Evolutionary conservation across 306 rosid species (phyloP).

Genomic region (Crataegus laevigata): DNA sequence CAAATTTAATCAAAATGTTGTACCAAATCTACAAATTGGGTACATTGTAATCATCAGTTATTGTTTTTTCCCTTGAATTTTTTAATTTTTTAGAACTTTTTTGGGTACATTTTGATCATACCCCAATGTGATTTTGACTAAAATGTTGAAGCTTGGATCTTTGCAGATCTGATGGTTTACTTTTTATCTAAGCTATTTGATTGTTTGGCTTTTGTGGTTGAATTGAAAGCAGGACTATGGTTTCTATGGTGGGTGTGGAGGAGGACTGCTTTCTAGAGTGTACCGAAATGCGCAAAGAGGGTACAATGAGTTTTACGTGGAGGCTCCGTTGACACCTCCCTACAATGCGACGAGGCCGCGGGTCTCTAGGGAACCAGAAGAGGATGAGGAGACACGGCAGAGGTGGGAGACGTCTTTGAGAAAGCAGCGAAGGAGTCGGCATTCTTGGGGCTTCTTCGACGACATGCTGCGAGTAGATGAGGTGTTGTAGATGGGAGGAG

Average conservation of each 20-base stretch:
- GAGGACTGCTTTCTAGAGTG: conserved; percentile 69
- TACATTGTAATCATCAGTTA: background rate
- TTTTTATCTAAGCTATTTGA: conserved; percentile 16
- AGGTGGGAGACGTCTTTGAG: conserved; percentile 74
- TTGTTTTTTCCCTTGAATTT: background rate
- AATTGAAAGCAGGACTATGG: conserved; percentile 60
- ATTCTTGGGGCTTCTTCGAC: conserved; percentile 32
- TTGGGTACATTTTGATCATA: background rate
- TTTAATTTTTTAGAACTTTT: background rate
- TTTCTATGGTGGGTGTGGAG: conserved; percentile 49
- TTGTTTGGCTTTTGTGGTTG: conserved; percentile 19
- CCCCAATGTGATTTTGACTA: background rate
- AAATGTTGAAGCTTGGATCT: background rate
- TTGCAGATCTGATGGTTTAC: conserved; percentile 22
- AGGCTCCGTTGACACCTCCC: conserved; percentile 70
- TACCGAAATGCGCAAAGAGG: conserved; percentile 58
- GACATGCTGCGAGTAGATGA: too few relatives aligned
- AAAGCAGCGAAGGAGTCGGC: conserved; percentile 61
- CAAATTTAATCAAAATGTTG: background rate
- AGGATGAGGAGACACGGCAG: conserved; percentile 54
- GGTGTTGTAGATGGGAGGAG: too few relatives aligned
- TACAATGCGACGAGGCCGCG: conserved; percentile 67
- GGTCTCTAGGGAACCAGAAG: conserved; percentile 20
- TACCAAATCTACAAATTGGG: background rate
- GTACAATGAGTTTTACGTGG: conserved; percentile 60